Conservation (phyloP, 306 rosid genomes). For the Elaeagnus macrophylla region DNA sequence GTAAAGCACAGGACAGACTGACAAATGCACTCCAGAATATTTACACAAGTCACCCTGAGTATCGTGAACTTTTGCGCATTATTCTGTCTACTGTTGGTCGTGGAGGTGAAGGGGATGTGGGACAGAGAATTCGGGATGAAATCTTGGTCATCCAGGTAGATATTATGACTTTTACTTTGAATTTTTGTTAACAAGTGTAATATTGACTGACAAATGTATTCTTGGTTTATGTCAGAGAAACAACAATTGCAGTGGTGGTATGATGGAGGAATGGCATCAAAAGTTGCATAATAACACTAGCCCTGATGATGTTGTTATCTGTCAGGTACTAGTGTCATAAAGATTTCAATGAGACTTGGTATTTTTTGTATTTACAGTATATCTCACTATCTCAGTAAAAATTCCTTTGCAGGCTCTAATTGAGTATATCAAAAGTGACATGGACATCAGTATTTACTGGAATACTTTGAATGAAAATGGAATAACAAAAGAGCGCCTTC, state of each 20-base stretch:
- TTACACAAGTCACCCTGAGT: conserved; percentile 60
- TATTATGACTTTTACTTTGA: conserved; percentile 3
- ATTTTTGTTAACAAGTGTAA: conserved; percentile 6
- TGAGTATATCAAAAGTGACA: conserved; percentile 66
- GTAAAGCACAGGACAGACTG: conserved; percentile 93
- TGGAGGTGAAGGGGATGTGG: conserved; percentile 98
- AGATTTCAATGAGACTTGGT: conserved; percentile 14
- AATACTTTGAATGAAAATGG: conserved; percentile 84
- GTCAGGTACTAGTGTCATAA: conserved; percentile 63
- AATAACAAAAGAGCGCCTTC: conserved; percentile 91
- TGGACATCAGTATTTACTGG: conserved; percentile 77
- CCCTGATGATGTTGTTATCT: conserved; percentile 93
- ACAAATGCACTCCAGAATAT: conserved; percentile 72
- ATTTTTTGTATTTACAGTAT: conserved; percentile 10
- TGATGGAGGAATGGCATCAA: conserved; percentile 99
- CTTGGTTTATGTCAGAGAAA: conserved; percentile 53
- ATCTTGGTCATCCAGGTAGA: conserved; percentile 86
- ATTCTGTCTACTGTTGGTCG: conserved; percentile 95
- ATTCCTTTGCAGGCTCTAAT: conserved; percentile 65
- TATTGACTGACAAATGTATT: conserved; percentile 15
- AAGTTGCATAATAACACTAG: conserved; percentile 97
- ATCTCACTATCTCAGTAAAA: conserved; percentile 15
- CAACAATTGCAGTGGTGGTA: conserved; percentile 73
- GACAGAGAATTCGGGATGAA: conserved; percentile 98
- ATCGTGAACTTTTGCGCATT: conserved; percentile 73